Conservation (phyloP, 352 stramenopile species). For the Phytophthora sansomeana region DNA sequence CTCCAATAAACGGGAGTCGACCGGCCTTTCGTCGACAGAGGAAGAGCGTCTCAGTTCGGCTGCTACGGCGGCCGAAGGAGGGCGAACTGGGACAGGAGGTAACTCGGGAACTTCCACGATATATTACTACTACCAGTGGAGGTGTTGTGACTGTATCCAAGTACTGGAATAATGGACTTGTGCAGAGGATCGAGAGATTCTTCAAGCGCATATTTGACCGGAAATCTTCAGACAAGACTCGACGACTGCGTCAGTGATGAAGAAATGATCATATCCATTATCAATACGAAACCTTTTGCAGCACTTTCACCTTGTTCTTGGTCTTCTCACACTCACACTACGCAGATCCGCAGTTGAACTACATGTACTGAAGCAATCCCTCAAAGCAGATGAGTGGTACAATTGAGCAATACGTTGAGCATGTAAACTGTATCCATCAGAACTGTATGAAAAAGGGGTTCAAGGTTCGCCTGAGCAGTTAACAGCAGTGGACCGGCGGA, state of each 20-base stretch:
- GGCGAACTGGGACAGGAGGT: not conserved
- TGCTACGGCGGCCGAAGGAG: not conserved
- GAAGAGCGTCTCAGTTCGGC: slow-evolving; percentile 11
- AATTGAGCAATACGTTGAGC: too few species aligned
- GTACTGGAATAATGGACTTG: slow-evolving; percentile 26
- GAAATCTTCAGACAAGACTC: not conserved
- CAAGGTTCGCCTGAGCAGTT: too few species aligned
- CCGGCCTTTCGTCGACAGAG: slow-evolving; percentile 1
- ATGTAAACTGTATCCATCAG: too few species aligned
- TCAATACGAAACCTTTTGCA: not conserved
- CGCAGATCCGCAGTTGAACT: too few species aligned
- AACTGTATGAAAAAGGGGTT: too few species aligned
- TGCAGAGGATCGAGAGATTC: slow-evolving; percentile 12
- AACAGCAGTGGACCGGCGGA: too few species aligned
- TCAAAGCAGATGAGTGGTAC: too few species aligned
- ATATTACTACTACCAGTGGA: not conserved
- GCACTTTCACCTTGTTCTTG: too few species aligned
- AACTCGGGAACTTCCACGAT: not conserved
- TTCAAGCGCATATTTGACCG: slow-evolving; percentile 6
- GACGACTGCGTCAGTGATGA: slow-evolving; percentile 13
- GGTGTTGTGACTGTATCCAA: slow-evolving; percentile 13
- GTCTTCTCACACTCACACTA: too few species aligned
- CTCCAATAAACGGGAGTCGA: not conserved
- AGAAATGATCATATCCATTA: not conserved
- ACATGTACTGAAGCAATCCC: too few species aligned